These are phyloP conservation scores for Oxyria digyna DNA, from an alignment of 148 eudicot genomes.

Conservation along the genomic window DNA sequence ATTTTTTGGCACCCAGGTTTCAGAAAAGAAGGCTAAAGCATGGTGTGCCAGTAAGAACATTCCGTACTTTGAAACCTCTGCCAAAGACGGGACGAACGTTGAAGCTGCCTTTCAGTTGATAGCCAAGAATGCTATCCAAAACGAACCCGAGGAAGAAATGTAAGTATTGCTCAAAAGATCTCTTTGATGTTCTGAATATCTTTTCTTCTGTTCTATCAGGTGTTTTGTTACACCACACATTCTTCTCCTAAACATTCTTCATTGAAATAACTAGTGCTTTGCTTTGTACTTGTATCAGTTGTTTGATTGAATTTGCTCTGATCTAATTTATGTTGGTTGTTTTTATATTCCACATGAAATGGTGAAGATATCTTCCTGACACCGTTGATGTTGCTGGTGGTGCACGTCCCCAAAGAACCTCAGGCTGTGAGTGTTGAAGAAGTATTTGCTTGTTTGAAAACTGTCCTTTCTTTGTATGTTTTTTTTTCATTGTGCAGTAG, in stretches of 20 bases:
- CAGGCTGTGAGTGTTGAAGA: conserved; percentile 57
- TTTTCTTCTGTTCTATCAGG: not conserved
- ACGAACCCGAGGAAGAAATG: conserved; percentile 80
- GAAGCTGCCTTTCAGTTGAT: conserved; percentile 75
- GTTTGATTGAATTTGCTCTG: not conserved
- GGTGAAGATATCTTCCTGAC: conserved; percentile 53
- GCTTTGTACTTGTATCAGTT: not conserved
- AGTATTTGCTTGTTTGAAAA: not conserved
- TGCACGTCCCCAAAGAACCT: conserved; percentile 36
- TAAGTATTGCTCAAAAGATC: conserved; percentile 21
- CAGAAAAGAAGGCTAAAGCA: conserved; percentile 71
- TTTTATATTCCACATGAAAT: not conserved
- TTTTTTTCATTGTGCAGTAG: not conserved
- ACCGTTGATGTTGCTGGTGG: conserved; percentile 53
- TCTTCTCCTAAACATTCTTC: too few relatives aligned
- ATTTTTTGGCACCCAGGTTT: conserved; percentile 27
- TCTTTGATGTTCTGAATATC: not conserved
- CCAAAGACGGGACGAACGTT: conserved; percentile 71
- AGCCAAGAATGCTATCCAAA: conserved; percentile 55
- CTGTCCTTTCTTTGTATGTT: not conserved
- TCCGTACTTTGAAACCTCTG: conserved; percentile 81
- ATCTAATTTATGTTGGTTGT: not conserved
- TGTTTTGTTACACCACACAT: too few relatives aligned
- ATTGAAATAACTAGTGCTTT: too few relatives aligned
- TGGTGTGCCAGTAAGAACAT: conserved; percentile 82